Evolutionary conservation across 495 filamentous ascomycete species (phyloP), one percentile per base, ranked within the genome.

Genomic region (Aspergillus coremiiformis): DNA sequence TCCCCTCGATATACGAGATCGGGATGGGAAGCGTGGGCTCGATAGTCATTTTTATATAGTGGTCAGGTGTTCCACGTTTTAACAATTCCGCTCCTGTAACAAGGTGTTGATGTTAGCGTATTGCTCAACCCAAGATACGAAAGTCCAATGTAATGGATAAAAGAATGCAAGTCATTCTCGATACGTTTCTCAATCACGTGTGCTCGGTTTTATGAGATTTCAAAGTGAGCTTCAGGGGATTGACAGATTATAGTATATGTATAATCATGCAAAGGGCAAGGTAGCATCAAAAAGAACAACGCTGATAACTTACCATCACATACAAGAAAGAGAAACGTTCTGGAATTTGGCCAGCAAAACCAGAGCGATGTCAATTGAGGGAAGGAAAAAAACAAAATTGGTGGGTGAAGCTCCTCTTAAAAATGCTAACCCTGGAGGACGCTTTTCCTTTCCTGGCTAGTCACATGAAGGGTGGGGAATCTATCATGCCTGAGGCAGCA

Each of bases 231-330:
- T 67, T 90, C 86, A 87, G 86, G 75, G 83, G 86, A 91, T 91
- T 91, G 86, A 91, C 86, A 91, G 86, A 90, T 90, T 80, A 68
- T 74, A 61, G 69, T 74, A 77, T 72, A 69, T 77, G 60, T 81
- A 72, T 87, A 87, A 89, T 87, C 84, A 86, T 86, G 71, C 70
- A 70, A 72, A 47, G 23, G 23, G 50, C 14, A 44, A 52, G 32
- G 23, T 17, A 19, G 27, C 26, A 21, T 42, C 6, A 27, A 27
- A 56, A 45, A 32, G n/a, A 30, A 29, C 47, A 49, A 14, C 51
- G 41, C 1, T 15, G 24, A 17, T 21, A 44, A 54, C 70, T 70
- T 68, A 72, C 70, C 66, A 72, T 73, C 57, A 61, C 45, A 26
- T 46, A 62, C 39, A 46, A 57, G 44, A 12, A n/a, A 19, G 26